Conservation (phyloP, 2,329 filamentous ascomycete species). For the Fusarium lyarnte region DNA sequence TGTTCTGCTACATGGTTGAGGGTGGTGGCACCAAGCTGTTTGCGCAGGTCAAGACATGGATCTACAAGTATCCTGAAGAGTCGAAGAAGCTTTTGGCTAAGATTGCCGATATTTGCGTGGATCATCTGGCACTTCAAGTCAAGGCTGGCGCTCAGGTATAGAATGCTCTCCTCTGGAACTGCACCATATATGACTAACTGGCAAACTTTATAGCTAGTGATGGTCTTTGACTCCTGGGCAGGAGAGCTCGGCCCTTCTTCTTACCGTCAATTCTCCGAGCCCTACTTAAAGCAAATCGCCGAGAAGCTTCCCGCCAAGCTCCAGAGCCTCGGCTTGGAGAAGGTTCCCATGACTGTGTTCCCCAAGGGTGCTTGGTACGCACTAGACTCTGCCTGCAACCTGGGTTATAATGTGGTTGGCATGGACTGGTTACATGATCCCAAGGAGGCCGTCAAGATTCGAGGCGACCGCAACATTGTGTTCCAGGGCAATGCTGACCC, state of each 20-base stretch:
- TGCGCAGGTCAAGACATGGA: conserved; percentile 93
- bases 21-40: conserved; percentile 97
- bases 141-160: conserved; percentile 86
- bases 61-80: conserved; percentile 86
- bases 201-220: conserved; percentile 70
- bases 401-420: conserved; percentile 93
- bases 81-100: conserved; percentile 86
- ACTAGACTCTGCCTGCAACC: conserved; percentile 84
- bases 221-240: conserved; percentile 99
- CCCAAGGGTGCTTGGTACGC: conserved; percentile 98
- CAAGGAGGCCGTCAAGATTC: conserved; percentile 81
- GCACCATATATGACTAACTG: background rate
- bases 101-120: conserved; percentile 93
- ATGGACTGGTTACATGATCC: conserved; percentile 96
- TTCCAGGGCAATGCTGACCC: conserved; percentile 97
- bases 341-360: conserved; percentile 96
- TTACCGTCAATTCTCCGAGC: conserved; percentile 86
- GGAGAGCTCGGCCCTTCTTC: conserved; percentile 87
- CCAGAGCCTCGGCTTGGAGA: conserved; percentile 76
- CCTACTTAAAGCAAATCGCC: conserved; percentile 86
- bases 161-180: background rate
- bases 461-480: conserved; percentile 77
- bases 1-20: conserved; percentile 99
- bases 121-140: conserved; percentile 92
- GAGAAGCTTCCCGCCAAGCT: conserved; percentile 80